Conservation (phyloP, 108 stramenopile species). For the Nitzschia palea region DNA sequence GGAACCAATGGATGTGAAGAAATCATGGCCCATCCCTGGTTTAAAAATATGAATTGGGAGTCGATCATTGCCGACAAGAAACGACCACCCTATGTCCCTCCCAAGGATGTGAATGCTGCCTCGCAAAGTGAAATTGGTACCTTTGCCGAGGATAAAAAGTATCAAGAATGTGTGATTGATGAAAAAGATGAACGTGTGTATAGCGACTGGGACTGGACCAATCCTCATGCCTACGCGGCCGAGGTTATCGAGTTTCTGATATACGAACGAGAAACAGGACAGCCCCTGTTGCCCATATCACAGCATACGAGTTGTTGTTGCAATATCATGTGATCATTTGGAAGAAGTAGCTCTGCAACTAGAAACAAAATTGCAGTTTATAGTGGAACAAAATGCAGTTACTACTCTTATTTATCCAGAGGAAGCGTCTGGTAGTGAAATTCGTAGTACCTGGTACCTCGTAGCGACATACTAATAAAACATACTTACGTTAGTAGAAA, state of each 20-base stretch:
- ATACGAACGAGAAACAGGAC: slow-evolving; percentile 79
- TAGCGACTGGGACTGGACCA: slow-evolving; percentile 86
- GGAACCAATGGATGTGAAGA: slow-evolving; percentile 85
- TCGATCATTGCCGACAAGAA: slow-evolving; percentile 66
- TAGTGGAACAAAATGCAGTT: too few relatives aligned
- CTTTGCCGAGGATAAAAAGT: slow-evolving; percentile 76
- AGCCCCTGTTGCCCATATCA: slow-evolving; percentile 71
- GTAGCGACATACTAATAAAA: too few relatives aligned
- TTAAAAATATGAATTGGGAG: slow-evolving; percentile 83
- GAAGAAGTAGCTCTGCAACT: too few relatives aligned
- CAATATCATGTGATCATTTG: slow-evolving; percentile 44
- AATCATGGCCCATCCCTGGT: slow-evolving; percentile 94
- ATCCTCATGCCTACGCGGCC: slow-evolving; percentile 69
- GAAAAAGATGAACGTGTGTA: slow-evolving; percentile 73
- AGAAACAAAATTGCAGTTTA: too few relatives aligned
- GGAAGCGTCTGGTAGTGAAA: too few relatives aligned
- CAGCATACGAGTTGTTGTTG: slow-evolving; percentile 63
- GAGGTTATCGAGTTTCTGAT: slow-evolving; percentile 90
- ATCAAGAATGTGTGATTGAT: slow-evolving; percentile 62
- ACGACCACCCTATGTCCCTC: slow-evolving; percentile 84
- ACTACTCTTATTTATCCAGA: too few relatives aligned
- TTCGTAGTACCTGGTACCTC: too few relatives aligned
- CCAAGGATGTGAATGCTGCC: slow-evolving; percentile 93
- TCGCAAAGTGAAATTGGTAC: slow-evolving; percentile 86
- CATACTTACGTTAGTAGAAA: too few relatives aligned